Evolutionary conservation across 2,329 filamentous ascomycete genomes (phyloP).

Genomic region (Aspergillus phoenicis): DNA sequence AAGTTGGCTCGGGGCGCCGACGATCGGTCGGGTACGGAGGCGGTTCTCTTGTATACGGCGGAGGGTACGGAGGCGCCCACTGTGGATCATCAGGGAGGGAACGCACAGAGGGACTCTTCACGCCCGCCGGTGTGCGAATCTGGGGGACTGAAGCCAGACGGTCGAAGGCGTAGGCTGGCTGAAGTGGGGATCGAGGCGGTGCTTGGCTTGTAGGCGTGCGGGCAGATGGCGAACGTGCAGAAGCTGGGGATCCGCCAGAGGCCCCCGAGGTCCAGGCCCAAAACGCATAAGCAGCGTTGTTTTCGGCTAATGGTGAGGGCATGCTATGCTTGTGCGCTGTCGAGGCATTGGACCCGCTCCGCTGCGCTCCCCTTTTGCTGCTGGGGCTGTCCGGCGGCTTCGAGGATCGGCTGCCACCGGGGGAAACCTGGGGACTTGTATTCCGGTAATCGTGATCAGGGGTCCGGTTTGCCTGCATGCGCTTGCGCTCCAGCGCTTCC

Average conservation of each 20-base stretch:
- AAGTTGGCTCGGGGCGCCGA: conserved; percentile 24
- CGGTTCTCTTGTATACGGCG: conserved; percentile 35
- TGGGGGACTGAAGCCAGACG: conserved; percentile 41
- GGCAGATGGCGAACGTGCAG: conserved; percentile 24
- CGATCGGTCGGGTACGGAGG: conserved; percentile 37
- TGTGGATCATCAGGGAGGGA: conserved; percentile 54
- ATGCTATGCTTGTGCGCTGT: conserved; percentile 24
- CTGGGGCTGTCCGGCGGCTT: conserved; percentile 28
- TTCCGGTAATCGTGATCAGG: conserved; percentile 21
- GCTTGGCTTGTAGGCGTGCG: conserved; percentile 14
- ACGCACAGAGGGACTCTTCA: conserved; percentile 38
- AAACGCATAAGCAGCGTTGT: conserved; percentile 48
- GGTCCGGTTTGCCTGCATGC: conserved; percentile 52
- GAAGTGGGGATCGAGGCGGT: conserved; percentile 40
- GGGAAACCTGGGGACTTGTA: conserved; percentile 15
- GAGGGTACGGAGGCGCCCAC: conserved; percentile 45
- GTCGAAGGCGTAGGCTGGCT: conserved; percentile 33
- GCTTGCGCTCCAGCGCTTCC: conserved; percentile 73
- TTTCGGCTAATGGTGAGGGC: conserved; percentile 37
- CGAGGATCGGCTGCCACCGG: conserved; percentile 17
- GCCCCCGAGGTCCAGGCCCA: conserved; percentile 51
- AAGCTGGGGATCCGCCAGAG: conserved; percentile 10
- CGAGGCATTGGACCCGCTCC: conserved; percentile 17
- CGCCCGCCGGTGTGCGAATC: conserved; percentile 38
- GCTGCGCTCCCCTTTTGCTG: conserved; percentile 20